These are phyloP conservation scores for Amaranthus palmeri DNA, from an alignment of 148 eudicot species.

Conservation along the genomic window DNA sequence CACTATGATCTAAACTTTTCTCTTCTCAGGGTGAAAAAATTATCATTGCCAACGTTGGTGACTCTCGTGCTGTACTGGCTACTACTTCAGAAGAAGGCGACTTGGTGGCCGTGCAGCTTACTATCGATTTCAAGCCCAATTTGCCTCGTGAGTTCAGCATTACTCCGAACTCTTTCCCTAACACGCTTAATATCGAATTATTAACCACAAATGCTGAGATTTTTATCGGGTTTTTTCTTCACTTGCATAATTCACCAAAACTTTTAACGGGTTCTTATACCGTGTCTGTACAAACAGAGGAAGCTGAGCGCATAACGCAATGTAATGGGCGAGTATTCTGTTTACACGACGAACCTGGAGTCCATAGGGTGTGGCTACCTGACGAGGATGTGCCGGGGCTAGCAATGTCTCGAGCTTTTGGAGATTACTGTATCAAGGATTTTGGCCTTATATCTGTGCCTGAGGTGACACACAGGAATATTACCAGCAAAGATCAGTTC, in stretches of 20 bases:
- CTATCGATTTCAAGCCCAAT: slow-evolving; percentile 83
- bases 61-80: slow-evolving; percentile 90
- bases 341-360: slow-evolving; percentile 79
- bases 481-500: slow-evolving; percentile 67
- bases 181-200: not conserved
- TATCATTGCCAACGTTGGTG: slow-evolving; percentile 77
- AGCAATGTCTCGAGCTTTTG: slow-evolving; percentile 97
- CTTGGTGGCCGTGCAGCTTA: slow-evolving; percentile 72
- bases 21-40: slow-evolving; percentile 60
- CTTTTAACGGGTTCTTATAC: slow-evolving; percentile 1
- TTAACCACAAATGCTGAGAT: not conserved
- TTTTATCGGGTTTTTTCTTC: not conserved
- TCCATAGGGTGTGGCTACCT: slow-evolving; percentile 83
- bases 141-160: slow-evolving; percentile 68
- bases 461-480: slow-evolving; percentile 67
- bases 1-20: too few species aligned
- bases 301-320: slow-evolving; percentile 70
- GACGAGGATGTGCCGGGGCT: slow-evolving; percentile 79
- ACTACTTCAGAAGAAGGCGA: slow-evolving; percentile 69
- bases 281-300: slow-evolving; percentile 47
- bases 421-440: slow-evolving; percentile 80
- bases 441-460: slow-evolving; percentile 90
- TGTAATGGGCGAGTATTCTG: slow-evolving; percentile 83
- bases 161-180: not conserved
- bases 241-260: not conserved